Evolutionary conservation across 148 eudicot genomes (phyloP).

Genomic region (Gaultheria prostrata): DNA sequence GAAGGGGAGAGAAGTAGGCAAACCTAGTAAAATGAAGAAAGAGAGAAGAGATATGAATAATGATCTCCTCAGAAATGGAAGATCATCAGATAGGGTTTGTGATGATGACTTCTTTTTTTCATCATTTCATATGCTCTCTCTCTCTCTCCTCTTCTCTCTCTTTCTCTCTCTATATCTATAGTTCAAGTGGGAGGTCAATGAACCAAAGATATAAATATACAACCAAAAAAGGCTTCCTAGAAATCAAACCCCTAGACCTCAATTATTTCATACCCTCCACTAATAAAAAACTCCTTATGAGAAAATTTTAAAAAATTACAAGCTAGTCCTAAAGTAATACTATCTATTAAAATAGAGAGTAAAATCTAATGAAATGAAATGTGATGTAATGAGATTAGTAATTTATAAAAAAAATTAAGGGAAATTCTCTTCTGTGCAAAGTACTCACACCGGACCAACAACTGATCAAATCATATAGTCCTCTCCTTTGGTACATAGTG

Average conservation of each 20-base stretch:
- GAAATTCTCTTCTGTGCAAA: background rate
- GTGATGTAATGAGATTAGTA: background rate
- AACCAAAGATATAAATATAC: constrained; percentile 24
- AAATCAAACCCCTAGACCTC: constrained; percentile 19
- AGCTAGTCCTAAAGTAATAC: constrained; percentile 1
- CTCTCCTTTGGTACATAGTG: constrained; percentile 13
- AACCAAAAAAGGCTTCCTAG: constrained; percentile 40
- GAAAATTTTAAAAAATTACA: constrained; percentile 5
- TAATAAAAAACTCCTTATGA: constrained; percentile 6
- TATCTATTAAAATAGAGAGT: background rate
- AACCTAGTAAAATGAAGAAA: constrained; percentile 31
- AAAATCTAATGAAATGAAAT: background rate
- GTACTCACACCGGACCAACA: background rate
- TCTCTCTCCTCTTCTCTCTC: constrained; percentile 11
- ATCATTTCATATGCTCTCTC: constrained; percentile 9
- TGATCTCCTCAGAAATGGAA: constrained; percentile 21
- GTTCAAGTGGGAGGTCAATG: constrained; percentile 27
- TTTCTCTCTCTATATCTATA: constrained; percentile 1
- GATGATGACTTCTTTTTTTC: constrained; percentile 27
- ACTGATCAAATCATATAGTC: background rate
- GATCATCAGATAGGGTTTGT: constrained; percentile 17
- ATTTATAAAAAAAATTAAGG: background rate
- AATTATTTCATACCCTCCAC: constrained; percentile 28
- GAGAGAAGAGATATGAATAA: background rate
- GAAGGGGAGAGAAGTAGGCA: constrained; percentile 21